Conservation (phyloP, 106 monocot genomes). For the Gastrodia elata region DNA sequence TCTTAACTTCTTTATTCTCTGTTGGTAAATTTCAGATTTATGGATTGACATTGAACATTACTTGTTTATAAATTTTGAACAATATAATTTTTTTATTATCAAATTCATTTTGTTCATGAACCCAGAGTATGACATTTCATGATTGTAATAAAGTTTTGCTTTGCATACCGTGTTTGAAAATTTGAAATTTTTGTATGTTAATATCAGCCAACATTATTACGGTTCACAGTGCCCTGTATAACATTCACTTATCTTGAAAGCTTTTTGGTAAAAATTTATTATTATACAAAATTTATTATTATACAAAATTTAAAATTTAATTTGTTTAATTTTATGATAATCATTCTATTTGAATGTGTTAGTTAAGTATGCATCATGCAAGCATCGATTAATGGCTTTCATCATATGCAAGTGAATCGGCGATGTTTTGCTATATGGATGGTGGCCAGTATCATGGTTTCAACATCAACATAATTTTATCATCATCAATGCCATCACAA, state of each 20-base stretch:
- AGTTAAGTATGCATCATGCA: background rate
- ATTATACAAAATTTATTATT: background rate
- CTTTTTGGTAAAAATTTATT: background rate
- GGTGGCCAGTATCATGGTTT: too few species aligned
- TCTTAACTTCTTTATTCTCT: background rate
- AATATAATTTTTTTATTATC: background rate
- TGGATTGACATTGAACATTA: background rate
- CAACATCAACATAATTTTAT: too few species aligned
- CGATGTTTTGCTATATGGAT: too few species aligned
- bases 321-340: background rate
- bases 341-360: background rate
- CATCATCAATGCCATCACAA: too few species aligned
- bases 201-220: background rate
- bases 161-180: background rate
- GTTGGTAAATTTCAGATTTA: background rate
- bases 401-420: too few species aligned
- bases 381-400: too few species aligned
- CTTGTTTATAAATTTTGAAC: background rate
- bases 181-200: background rate
- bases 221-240: too few species aligned
- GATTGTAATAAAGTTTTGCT: background rate
- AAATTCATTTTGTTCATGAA: background rate
- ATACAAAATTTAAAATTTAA: background rate
- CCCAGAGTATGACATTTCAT: background rate
- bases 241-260: background rate